phyloP scores from a whole-genome alignment of 192 early-diverging fungal species.

The Chytriomyces sp. region DNA sequence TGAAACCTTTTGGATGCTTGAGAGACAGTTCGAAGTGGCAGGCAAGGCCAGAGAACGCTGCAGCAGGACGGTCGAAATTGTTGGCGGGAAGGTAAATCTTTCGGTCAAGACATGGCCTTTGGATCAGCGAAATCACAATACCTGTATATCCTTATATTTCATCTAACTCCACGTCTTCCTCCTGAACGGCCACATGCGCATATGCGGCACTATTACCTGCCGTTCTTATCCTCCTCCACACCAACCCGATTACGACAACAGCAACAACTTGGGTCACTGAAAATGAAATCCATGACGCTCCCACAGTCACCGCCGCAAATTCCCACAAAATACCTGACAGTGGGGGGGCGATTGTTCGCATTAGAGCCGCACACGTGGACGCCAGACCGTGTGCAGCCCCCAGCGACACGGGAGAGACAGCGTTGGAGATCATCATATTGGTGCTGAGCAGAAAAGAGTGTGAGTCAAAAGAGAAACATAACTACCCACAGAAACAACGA shows the following conservation, averaged over 20 bases:
- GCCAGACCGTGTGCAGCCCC: constrained; percentile 47
- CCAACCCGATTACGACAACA: too few relatives aligned
- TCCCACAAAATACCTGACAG: constrained; percentile 45
- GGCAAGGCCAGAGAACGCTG: background rate
- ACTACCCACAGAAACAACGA: background rate
- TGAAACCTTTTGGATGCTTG: too few relatives aligned
- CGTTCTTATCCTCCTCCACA: too few relatives aligned
- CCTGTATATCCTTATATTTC: too few relatives aligned
- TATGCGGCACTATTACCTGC: too few relatives aligned
- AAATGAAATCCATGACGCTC: constrained; percentile 23
- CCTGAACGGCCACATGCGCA: too few relatives aligned
- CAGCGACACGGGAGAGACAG: constrained; percentile 20
- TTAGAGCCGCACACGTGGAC: constrained; percentile 40
- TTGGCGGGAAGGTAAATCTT: background rate
- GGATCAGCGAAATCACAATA: too few relatives aligned
- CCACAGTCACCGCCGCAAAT: constrained; percentile 14
- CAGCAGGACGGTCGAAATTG: background rate
- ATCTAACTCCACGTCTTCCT: too few relatives aligned
- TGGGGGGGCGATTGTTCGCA: constrained; percentile 40
- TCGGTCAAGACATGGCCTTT: too few relatives aligned
- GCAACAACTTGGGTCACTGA: background rate
- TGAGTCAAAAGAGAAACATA: background rate
- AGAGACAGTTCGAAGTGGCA: too few relatives aligned
- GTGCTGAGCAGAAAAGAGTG: constrained; percentile 1
- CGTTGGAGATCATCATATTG: constrained; percentile 45